Evolutionary conservation across 257 asterid species (phyloP), one percentile per base, ranked within the genome.

Genomic region (Paraleonurus japonicus): DNA sequence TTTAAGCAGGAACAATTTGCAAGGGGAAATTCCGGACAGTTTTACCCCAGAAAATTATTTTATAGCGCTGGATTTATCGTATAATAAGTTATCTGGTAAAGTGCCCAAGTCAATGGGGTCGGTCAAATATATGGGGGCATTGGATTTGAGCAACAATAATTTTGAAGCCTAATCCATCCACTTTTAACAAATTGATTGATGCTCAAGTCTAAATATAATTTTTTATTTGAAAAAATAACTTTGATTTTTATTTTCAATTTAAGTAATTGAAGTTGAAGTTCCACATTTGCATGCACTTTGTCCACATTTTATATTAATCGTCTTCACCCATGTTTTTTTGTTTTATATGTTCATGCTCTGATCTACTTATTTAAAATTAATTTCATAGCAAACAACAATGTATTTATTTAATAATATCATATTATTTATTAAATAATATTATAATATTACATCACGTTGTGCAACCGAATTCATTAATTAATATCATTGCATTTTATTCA

Each of bases 131-230:
- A 74, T 89, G 37, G 96, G 94, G 16, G 65, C 70, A 13, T 43
- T 89, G 73, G 94, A 87, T 57, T 86, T 89, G 61, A 88, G 91
- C 57, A 77, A 85, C 65, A 87, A 89, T 54, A n/a, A 74, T 27
- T 60, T 81, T 15, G 73, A 69, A 13, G 55, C 74, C 8, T 66
- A 72, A 15, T 20, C 19, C 35, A 33, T 13, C 17, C 58, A 22
- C 7, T 45, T 15, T 30, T 16, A 2, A n/a, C n/a, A n/a, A n/a
- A n/a, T n/a, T n/a, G n/a, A n/a, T 30, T 30, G 33, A 4, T 1
- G 33, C 5, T 30, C 33, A 30, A 30, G 33, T 30, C n/a, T 1
- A 30, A 4, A 30, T 30, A 30, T 30, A 30, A 30, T 30, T 60
- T 9, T 0, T 61, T 2, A 30, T 33, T 17, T 17, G 51, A 9